Base-by-base conservation (phyloP, 2,329 filamentous ascomycete species). In the Peltaster fructicola region DNA sequence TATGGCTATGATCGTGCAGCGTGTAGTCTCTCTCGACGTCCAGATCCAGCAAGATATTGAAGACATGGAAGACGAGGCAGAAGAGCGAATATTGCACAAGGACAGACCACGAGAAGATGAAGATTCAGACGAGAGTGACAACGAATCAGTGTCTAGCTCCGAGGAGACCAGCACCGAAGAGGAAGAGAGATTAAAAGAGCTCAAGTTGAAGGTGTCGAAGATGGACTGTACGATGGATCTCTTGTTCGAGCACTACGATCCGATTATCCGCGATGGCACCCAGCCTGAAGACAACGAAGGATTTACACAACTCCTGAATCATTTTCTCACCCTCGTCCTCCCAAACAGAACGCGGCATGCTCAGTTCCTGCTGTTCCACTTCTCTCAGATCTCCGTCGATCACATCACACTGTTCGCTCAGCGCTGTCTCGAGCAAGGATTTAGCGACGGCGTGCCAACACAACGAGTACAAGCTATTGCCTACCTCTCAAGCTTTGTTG, bases 291-390 rank as follows among this genome's bases (percentile, higher is more conserved):
- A 78, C 20, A 68, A 77, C 35, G 69, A 73, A 28, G 69, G 70
- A 24, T 79, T 91, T 38, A 73, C 79, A 26, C 70, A 79, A 27
- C 63, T 98, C 18, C 62, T 95, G 14, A 68, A 73, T 23, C 82
- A 91, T 46, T 98, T 98, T 44, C 68, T 74, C 32, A 77, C 69
- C 45, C 80, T 82, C 42, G 81, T 98, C 30, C 64, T 98, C 15
- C 82, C 84, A 3, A 90, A 82, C 8, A 79, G 81, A 38, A 91
- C 82, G 13, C 73, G 88, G 16, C 85, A 95, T 48, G 82, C 82
- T 0, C 88, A 98, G 43, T 98, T 95, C 41, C 67, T 98, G 23
- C 65, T 95, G 24, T 98, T 98, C 53, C 85, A 93, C 52, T 93
- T 91, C 47, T 78, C 79, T 9, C 85, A 98, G 50, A 68, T 67